Evolutionary conservation across 164 flowering plant genomes (phyloP), one percentile per base, ranked within the genome.

Genomic region (Annona squamosa): DNA sequence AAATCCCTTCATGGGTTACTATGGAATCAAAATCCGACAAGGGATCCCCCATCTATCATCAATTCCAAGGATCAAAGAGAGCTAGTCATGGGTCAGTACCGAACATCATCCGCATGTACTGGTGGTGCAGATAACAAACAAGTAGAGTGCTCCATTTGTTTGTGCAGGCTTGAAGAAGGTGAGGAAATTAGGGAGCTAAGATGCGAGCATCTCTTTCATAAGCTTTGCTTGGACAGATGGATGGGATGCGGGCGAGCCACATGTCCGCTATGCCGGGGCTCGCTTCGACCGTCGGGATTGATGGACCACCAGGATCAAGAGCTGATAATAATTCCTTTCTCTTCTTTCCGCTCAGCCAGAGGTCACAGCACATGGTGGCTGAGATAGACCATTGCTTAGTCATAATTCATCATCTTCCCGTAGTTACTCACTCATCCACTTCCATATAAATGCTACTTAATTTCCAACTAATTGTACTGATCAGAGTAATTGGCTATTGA

Each of bases 141-240:
- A 68, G 56, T 46, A 18, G 70, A 46, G 52, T 68, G 70, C 46
- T 3, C 70, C 17, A 18, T 68, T 46, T 68, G 70, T 68, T 45
- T 68, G 26, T 68, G 70, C 12, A 6, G 4, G 52, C 5, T 68
- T 46, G 70, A 68, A 46, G 70, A 68, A 68, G 70, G 70, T 1
- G 70, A 68, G 45, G 56, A 46, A 56, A 68, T 68, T 1, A 46
- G 52, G 18, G 57, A 68, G 56, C 56, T 68, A 41, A 68, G 52
- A 68, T 68, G 70, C n/a, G 5, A 68, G 17, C 70, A 68, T 68
- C 26, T 46, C 41, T 68, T 68, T 46, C 70, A 68, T 45, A 46
- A 7, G 42, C 37, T 42, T 45, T 68, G 70, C 41, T 68, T 68
- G 41, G 70, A 68, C 18, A 46, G 70, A 68, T 68, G 70, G 70